phyloP scores from a whole-genome alignment of 352 stramenopile species.

The Aphanomyces cochlioides region DNA sequence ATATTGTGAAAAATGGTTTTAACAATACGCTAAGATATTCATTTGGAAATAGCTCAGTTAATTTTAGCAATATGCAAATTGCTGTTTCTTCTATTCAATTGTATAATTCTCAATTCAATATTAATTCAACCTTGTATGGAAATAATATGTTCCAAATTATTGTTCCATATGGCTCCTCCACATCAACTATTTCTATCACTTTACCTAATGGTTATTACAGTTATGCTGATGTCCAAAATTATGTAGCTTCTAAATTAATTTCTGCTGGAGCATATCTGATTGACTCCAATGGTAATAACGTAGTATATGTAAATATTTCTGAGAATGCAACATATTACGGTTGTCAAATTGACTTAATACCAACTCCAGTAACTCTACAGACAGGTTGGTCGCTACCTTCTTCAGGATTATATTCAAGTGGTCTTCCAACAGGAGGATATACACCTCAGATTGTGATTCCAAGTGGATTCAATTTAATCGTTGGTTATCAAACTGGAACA shows the following conservation, averaged over 20 bases:
- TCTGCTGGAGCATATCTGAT: constrained; percentile 35
- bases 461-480: neutral
- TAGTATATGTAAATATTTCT: constrained; percentile 31
- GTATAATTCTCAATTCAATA: constrained; percentile 35
- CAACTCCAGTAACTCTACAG: no score
- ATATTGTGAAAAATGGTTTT: constrained; percentile 33
- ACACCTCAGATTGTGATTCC: constrained; percentile 8
- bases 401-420: constrained; percentile 32
- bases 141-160: constrained; percentile 33
- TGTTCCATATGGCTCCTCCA: constrained; percentile 30
- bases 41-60: constrained; percentile 26
- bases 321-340: constrained; percentile 33
- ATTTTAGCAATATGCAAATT: constrained; percentile 31
- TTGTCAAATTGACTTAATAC: constrained; percentile 28
- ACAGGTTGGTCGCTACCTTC: constrained; percentile 31
- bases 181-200: constrained; percentile 26
- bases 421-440: constrained; percentile 19
- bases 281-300: constrained; percentile 28
- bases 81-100: constrained; percentile 31
- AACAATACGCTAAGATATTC: constrained; percentile 30
- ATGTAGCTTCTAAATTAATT: constrained; percentile 30
- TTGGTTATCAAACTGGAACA: neutral
- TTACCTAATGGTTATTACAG: constrained; percentile 32
- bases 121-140: constrained; percentile 28
- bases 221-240: constrained; percentile 32